A percentile compares a stretch with the other conserved stretches of the same genome.
These are phyloP conservation scores for Pseudocohnilembus persalinus DNA, from an alignment of 169 alveolate genomes.

Conservation along the genomic window DNA sequence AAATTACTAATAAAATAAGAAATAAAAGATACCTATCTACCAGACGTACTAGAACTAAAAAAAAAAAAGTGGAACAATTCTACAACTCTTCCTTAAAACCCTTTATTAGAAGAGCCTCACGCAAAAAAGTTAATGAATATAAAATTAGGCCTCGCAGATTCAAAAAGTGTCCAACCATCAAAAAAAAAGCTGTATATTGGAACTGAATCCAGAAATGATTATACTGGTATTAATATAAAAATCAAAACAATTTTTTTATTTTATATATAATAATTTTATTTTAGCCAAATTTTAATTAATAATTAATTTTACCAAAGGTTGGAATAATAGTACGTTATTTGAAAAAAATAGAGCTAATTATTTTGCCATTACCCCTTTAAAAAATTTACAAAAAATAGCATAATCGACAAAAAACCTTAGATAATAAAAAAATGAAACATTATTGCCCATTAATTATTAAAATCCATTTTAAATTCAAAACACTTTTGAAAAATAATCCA, in stretches of 20 bases:
- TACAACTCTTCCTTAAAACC: background rate
- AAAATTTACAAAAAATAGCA: background rate
- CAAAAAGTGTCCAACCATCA: background rate
- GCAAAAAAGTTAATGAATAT: background rate
- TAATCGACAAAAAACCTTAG: too few species aligned
- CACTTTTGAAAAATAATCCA: background rate
- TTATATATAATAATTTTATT: too few species aligned
- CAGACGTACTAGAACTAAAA: background rate
- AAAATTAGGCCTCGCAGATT: background rate
- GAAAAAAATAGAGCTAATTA: background rate
- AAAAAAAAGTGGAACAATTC: background rate
- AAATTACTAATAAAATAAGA: too few species aligned
- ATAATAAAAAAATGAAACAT: too few species aligned
- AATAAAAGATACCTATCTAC: background rate
- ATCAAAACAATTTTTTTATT: too few species aligned
- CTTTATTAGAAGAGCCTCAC: background rate
- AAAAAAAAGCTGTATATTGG: background rate
- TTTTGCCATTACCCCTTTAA: background rate
- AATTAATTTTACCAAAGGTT: too few species aligned
- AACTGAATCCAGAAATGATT: background rate
- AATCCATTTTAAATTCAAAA: background rate
- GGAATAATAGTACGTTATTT: background rate
- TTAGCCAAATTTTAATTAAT: background rate
- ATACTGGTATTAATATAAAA: background rate
- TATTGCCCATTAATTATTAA: background rate